Evolutionary conservation across 805 yeast genomes (phyloP).

Genomic region (Hanseniaspora taiwanica): DNA sequence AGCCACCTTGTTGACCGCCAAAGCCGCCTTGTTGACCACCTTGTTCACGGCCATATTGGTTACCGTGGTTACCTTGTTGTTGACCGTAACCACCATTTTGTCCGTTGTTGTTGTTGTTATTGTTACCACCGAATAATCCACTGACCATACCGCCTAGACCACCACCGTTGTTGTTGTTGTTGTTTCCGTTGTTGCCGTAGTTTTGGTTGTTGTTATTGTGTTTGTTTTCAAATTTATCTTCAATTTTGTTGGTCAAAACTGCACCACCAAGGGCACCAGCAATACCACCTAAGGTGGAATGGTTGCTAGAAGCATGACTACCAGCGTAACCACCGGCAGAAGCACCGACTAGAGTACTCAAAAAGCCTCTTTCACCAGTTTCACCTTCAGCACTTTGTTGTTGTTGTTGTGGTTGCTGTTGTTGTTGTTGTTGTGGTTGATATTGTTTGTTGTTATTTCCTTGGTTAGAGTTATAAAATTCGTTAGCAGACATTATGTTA

Average conservation of each 20-base stretch:
- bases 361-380: conserved; percentile 26
- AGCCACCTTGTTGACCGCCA: conserved; percentile 9
- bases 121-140: too few species aligned
- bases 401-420: conserved; percentile 20
- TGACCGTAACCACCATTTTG: too few species aligned
- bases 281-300: conserved; percentile 29
- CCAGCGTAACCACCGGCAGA: conserved; percentile 40
- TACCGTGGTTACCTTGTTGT: too few species aligned
- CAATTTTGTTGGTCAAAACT: conserved; percentile 36
- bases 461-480: conserved; percentile 30
- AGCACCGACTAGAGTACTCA: conserved; percentile 36
- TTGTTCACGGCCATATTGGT: too few species aligned
- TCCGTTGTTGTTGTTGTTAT: too few species aligned
- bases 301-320: conserved; percentile 19
- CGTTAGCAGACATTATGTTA: conserved; percentile 42
- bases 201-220: conserved; percentile 8
- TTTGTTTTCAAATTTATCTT: conserved; percentile 25
- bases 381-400: conserved; percentile 17
- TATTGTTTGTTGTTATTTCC: conserved; percentile 1
- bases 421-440: conserved; percentile 1
- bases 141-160: conserved; percentile 9
- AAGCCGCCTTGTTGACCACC: conserved; percentile 13
- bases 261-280: conserved; percentile 48
- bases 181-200: conserved; percentile 12
- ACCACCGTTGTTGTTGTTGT: conserved; percentile 10